phyloP scores from a whole-genome alignment of 1,284 basidiomycete genomes.

The Ustilago loliicola region DNA sequence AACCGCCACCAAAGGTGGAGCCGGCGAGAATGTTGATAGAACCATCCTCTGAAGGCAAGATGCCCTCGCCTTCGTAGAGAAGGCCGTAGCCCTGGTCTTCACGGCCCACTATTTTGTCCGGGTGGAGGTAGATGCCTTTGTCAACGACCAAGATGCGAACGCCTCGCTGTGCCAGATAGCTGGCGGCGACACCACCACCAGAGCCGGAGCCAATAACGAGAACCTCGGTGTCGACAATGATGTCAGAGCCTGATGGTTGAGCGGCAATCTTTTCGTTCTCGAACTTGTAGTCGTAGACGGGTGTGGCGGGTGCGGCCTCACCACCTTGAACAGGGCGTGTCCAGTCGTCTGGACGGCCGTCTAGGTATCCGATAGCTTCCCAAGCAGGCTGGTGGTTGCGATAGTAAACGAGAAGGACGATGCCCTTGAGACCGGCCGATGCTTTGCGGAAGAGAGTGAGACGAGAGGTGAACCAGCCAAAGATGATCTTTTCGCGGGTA shows the following conservation, averaged over 20 bases:
- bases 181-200: conserved; percentile 72
- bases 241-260: conserved; percentile 45
- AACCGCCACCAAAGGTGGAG: conserved; percentile 73
- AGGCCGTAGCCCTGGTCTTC: conserved; percentile 70
- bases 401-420: conserved; percentile 64
- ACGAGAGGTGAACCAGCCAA: conserved; percentile 57
- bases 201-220: conserved; percentile 72
- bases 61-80: conserved; percentile 71
- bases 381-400: conserved; percentile 58
- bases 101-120: conserved; percentile 66
- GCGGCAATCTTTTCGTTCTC: conserved; percentile 65
- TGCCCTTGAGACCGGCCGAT: conserved; percentile 59
- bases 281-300: conserved; percentile 62
- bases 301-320: conserved; percentile 24
- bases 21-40: conserved; percentile 71
- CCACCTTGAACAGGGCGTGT: conserved; percentile 30
- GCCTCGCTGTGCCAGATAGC: conserved; percentile 69
- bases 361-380: conserved; percentile 68
- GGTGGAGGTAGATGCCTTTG: conserved; percentile 72
- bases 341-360: conserved; percentile 62
- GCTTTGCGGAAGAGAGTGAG: conserved; percentile 64
- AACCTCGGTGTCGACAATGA: conserved; percentile 66
- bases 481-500: conserved; percentile 49
- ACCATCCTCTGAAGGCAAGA: conserved; percentile 71
- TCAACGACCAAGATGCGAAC: conserved; percentile 72